Percentiles rank a stretch among this genome's conserved stretches.
phyloP scores from a whole-genome alignment of 805 yeast genomes.

The Blastobotrys mokoenaii region DNA sequence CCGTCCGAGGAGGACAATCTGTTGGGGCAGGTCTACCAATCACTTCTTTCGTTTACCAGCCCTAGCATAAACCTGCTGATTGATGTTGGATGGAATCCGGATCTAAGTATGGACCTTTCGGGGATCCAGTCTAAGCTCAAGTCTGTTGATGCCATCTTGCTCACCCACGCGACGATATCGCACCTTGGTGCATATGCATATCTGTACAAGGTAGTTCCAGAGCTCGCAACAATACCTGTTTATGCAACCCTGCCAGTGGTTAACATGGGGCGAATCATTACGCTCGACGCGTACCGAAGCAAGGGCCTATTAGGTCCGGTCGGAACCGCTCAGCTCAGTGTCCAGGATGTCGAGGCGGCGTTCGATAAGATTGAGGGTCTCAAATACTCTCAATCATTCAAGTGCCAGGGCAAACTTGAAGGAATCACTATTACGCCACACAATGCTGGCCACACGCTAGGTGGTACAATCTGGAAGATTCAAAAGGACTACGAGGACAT shows the following conservation, averaged over 20 bases:
- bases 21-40: conserved; percentile 17
- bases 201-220: conserved; percentile 48
- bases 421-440: conserved; percentile 64
- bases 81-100: conserved; percentile 35
- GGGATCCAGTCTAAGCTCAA: conserved; percentile 1
- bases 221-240: conserved; percentile 56
- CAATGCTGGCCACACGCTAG: conserved; percentile 87
- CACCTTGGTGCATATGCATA: conserved; percentile 74
- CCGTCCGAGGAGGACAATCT: conserved; percentile 2
- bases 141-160: conserved; percentile 46
- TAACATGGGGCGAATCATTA: conserved; percentile 75
- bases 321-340: conserved; percentile 44
- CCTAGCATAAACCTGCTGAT: conserved; percentile 25
- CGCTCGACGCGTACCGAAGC: conserved; percentile 73
- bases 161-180: conserved; percentile 81
- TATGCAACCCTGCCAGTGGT: conserved; percentile 87
- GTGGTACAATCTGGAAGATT: conserved; percentile 86
- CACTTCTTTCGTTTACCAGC: conserved; percentile 26
- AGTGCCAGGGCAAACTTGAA: conserved; percentile 45
- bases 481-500: conserved; percentile 67
- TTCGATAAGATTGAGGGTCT: conserved; percentile 64
- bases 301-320: conserved; percentile 69
- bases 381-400: conserved; percentile 72
- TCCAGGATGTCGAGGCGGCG: conserved; percentile 67
- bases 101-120: conserved; percentile 15